Conservation (phyloP, 176 grass and related monocot genomes). For the Zea mays region Zm-B73-REFERENCE-NAM-5.0 NC_050097.1:29339501-29340000, state of each 20-base stretch:
- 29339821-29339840: not conserved
- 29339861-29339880: constrained; percentile 8
- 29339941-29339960: not conserved
- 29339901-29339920: constrained; percentile 18
- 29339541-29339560: not conserved
- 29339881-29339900: not conserved
- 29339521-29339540: constrained; percentile 23
- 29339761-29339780: constrained; percentile 6
- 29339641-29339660: not conserved
- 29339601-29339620: constrained; percentile 22
- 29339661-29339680: constrained; percentile 6
- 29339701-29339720: constrained; percentile 25
- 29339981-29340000: constrained; percentile 28
- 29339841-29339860: not conserved
- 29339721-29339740: constrained; percentile 32
- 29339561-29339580: not conserved
- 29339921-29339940: not conserved
- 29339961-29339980: not conserved
- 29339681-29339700: constrained; percentile 26
- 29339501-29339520: constrained; percentile 26
- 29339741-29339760: constrained; percentile 36
- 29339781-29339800: not conserved
- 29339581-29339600: constrained; percentile 17
- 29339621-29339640: constrained; percentile 32
- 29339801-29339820: not conserved